These are phyloP conservation scores for Pisolithus thermaeus DNA, from an alignment of 1,284 basidiomycete genomes.

Conservation along the genomic window DNA sequence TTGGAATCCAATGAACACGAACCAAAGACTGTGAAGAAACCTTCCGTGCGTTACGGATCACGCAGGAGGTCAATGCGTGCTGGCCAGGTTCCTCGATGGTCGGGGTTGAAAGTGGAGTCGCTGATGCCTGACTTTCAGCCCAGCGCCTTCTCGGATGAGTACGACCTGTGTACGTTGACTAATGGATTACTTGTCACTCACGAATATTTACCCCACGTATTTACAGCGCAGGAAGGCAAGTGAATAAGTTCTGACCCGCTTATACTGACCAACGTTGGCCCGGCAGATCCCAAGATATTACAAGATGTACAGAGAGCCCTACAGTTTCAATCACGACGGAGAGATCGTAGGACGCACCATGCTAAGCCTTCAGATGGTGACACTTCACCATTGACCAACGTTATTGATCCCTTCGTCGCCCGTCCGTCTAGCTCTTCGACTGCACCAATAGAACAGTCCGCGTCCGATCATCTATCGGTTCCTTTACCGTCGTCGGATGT, in stretches of 20 bases:
- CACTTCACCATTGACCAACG: conserved; percentile 16
- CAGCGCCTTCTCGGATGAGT: conserved; percentile 58
- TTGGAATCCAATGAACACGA: conserved; percentile 15
- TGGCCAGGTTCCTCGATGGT: conserved; percentile 11
- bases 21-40: conserved; percentile 11
- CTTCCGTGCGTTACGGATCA: conserved; percentile 12
- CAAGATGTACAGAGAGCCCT: conserved; percentile 72
- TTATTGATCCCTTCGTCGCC: conserved; percentile 22
- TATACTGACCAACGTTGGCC: conserved; percentile 11
- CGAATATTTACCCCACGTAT: not conserved
- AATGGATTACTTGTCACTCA: conserved; percentile 4
- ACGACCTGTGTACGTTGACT: conserved; percentile 57
- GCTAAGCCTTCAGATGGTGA: conserved; percentile 25
- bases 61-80: conserved; percentile 15
- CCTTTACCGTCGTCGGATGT: conserved; percentile 41
- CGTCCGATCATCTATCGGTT: conserved; percentile 27
- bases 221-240: conserved; percentile 61
- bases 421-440: conserved; percentile 30
- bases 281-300: conserved; percentile 60
- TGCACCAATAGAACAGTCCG: conserved; percentile 25
- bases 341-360: conserved; percentile 47
- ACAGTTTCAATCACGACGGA: conserved; percentile 62
- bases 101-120: conserved; percentile 19
- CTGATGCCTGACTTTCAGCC: conserved; percentile 30
- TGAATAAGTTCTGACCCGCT: conserved; percentile 4